Evolutionary conservation across 192 early-diverging fungal species (phyloP), one percentile per base, ranked within the genome.

Genomic region (Rhizophagus sp.): DNA sequence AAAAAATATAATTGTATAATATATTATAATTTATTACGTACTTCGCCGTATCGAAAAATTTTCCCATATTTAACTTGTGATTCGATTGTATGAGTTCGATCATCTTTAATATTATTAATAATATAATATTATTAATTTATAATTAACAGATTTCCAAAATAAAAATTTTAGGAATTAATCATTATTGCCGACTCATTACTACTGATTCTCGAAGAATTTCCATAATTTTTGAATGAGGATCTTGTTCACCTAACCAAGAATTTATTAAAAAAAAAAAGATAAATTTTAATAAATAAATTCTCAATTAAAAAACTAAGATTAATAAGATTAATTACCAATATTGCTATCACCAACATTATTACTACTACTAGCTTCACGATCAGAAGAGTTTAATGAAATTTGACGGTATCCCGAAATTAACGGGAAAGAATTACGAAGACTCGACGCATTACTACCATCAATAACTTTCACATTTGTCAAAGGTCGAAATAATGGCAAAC

Each of bases 181-280:
- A 4, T 15, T 52, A 17, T 52, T 11, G 10, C 25, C 47, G 22
- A 72, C 70, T 72, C 44, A 50, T 49, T 72, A 36, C 47, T 25
- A 25, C 24, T 50, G 70, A 72, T 72, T 72, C 70, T 27, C 70
- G 70, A 72, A 72, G 70, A 72, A 72, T 72, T 47, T 72, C 41
- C 44, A 72, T 72, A 27, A 72, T 72, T 49, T 72, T 72, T 24
- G 44, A 49, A 72, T 72, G 70, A 49, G 70, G 70, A 27, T 69
- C 67, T 15, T 52, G 50, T 52, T 52, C 50, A 52, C 12, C 50
- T 52, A 17, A 52, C 10, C 13, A 52, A 19, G 50, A 57, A 57
- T 57, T 57, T 57, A 57, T 57, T 12, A 52, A 52, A 19, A 52
- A 52, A 12, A 17, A 4, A 52, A 52, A 52, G 17, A 19, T 6